These are phyloP conservation scores for Toxicodendron radicans DNA, from an alignment of 345 rosid genomes.

Conservation along the genomic window DNA sequence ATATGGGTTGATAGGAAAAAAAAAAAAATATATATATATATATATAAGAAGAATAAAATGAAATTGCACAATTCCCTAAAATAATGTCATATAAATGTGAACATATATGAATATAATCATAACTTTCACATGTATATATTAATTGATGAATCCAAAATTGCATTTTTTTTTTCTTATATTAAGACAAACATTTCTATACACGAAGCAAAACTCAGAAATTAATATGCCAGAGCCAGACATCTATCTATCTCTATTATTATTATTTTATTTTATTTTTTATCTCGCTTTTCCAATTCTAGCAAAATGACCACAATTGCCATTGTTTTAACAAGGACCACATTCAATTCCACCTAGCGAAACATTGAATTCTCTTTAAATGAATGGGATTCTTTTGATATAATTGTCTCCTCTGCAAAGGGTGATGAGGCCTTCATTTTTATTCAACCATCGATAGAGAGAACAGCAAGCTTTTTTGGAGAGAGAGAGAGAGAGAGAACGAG, in stretches of 20 bases:
- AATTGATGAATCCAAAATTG: background rate
- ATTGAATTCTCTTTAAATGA: conserved; percentile 7
- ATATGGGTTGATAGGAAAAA: conserved; percentile 4
- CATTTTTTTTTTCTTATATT: no score
- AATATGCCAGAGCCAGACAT: no score
- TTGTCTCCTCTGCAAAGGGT: background rate
- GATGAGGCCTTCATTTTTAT: background rate
- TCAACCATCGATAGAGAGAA: background rate
- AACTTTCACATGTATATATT: background rate
- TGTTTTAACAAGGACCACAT: conserved; percentile 8
- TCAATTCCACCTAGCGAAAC: background rate
- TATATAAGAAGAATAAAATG: background rate
- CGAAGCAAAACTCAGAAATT: background rate
- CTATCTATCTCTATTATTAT: no score
- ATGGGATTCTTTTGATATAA: conserved; percentile 13
- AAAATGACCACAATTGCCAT: conserved; percentile 15
- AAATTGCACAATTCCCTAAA: background rate
- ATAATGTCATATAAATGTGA: background rate
- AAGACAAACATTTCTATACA: no score
- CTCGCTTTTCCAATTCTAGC: background rate
- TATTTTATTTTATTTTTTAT: background rate
- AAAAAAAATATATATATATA: background rate
- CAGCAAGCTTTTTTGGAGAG: background rate
- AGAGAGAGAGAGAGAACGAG: conserved; percentile 2
- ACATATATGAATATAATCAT: background rate